Evolutionary conservation across 345 rosid species (phyloP).

Genomic region (Lepidium sativum): DNA sequence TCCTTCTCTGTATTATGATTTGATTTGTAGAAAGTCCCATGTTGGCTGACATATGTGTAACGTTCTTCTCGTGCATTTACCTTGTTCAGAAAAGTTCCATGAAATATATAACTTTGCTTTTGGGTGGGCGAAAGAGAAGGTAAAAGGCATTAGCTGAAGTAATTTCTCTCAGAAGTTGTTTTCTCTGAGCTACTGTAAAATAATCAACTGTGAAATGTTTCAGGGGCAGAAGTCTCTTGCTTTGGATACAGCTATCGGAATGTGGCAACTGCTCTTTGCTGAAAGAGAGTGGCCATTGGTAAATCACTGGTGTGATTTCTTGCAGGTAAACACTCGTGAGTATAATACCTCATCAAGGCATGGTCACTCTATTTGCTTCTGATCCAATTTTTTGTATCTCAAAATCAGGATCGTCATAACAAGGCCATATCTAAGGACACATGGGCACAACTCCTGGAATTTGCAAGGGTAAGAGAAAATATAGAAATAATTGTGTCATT

Average conservation of each 20-base stretch:
- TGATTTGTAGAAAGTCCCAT: neutral
- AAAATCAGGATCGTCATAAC: conserved; percentile 77
- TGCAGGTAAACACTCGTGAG: conserved; percentile 49
- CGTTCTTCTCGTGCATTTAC: conserved; percentile 18
- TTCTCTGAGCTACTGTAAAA: neutral
- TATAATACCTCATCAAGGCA: neutral
- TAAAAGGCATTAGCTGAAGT: conserved; percentile 16
- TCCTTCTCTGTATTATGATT: neutral
- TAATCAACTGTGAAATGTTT: neutral
- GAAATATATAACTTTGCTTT: conserved; percentile 93
- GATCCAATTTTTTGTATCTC: conserved; percentile 18
- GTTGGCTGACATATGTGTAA: conserved; percentile 5
- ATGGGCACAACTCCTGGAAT: conserved; percentile 92
- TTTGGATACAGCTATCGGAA: conserved; percentile 95
- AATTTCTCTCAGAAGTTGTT: neutral
- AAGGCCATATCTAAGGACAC: conserved; percentile 96
- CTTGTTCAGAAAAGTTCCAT: conserved; percentile 74
- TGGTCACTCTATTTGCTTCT: neutral
- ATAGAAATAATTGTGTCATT: neutral
- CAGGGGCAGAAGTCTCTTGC: conserved; percentile 99
- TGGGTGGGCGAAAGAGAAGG: conserved; percentile 99
- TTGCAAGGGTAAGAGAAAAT: conserved; percentile 61
- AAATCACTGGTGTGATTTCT: conserved; percentile 94
- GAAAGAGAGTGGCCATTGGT: conserved; percentile 91
- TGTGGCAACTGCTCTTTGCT: conserved; percentile 98